phyloP scores from a whole-genome alignment of 2,329 filamentous ascomycete genomes.

The Hypoxylon sp. region DNA sequence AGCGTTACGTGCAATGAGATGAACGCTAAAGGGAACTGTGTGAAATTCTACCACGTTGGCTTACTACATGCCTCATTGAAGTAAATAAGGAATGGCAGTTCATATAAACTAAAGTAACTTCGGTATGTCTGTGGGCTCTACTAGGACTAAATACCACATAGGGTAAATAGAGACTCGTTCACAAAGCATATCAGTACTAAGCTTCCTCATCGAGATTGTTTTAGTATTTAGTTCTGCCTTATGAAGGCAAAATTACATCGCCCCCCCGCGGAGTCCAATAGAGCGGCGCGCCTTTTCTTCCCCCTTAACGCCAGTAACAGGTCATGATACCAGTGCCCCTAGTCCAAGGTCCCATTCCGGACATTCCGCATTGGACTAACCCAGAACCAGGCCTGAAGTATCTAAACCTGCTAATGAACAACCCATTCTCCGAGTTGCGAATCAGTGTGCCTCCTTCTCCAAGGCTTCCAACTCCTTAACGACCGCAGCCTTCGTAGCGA shows the following conservation, averaged over 20 bases:
- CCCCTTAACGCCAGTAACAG: slow-evolving; percentile 35
- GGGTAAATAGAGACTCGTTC: not conserved
- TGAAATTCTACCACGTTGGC: no score
- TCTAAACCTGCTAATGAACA: slow-evolving; percentile 20
- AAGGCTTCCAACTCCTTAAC: slow-evolving; percentile 83
- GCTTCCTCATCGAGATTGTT: slow-evolving; percentile 8
- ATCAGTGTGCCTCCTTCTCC: slow-evolving; percentile 56
- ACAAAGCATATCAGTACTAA: not conserved
- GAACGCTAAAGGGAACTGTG: no score
- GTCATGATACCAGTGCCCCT: slow-evolving; percentile 24
- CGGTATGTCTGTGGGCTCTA: no score
- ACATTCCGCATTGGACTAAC: slow-evolving; percentile 29
- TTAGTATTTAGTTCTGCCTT: slow-evolving; percentile 20
- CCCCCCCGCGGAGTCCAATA: slow-evolving; percentile 13
- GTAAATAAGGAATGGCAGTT: no score
- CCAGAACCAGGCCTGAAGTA: slow-evolving; percentile 35
- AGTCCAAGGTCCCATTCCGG: slow-evolving; percentile 29
- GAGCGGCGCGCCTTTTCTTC: slow-evolving; percentile 21
- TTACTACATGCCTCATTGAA: no score
- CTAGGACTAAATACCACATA: no score
- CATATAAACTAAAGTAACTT: no score
- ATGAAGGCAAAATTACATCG: slow-evolving; percentile 8
- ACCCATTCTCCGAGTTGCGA: not conserved
- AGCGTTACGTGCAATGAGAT: no score
- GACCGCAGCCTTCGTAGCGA: slow-evolving; percentile 87